Evolutionary conservation across 495 filamentous ascomycete genomes (phyloP).

Genomic region (Barbatosphaeria neglecta): DNA sequence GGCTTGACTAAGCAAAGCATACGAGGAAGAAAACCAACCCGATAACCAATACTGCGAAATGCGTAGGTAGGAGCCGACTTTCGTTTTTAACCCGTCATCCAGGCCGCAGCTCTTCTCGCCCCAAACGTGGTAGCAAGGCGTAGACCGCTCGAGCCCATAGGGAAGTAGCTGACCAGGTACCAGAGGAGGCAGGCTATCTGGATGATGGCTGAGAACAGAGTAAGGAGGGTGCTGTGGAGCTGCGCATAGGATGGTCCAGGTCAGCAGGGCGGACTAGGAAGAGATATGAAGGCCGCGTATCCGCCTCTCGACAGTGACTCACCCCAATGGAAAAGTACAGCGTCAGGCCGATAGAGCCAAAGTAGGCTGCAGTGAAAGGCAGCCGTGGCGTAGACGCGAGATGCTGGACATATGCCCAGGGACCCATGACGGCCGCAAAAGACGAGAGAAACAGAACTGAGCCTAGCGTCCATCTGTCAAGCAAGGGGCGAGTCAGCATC

Average conservation of each 20-base stretch:
- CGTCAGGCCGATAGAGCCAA: conserved; percentile 83
- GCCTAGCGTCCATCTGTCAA: conserved; percentile 79
- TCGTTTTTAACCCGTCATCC: conserved; percentile 63
- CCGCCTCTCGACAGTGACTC: too few species aligned
- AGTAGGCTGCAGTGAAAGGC: conserved; percentile 94
- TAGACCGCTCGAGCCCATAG: conserved; percentile 84
- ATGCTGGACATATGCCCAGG: conserved; percentile 68
- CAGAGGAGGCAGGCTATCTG: conserved; percentile 76
- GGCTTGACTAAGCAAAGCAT: too few species aligned
- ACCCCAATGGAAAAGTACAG: conserved; percentile 87
- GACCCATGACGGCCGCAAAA: conserved; percentile 91
- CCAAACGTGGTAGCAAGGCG: conserved; percentile 80
- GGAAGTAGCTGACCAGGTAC: conserved; percentile 97
- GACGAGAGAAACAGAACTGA: conserved; percentile 83
- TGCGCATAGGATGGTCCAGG: conserved; percentile 25
- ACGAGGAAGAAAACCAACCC: too few species aligned
- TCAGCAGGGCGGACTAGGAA: conserved; percentile 8
- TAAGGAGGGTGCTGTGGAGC: conserved; percentile 72
- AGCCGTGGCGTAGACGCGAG: conserved; percentile 73
- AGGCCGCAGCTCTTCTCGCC: conserved; percentile 68
- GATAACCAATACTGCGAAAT: too few species aligned
- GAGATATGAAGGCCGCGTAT: not conserved
- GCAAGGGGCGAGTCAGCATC: conserved; percentile 3
- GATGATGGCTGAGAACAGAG: conserved; percentile 67
- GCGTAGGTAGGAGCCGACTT: too few species aligned